These are phyloP conservation scores for Dipteronia sinensis DNA, from an alignment of 345 rosid species.

Conservation along the genomic window DNA sequence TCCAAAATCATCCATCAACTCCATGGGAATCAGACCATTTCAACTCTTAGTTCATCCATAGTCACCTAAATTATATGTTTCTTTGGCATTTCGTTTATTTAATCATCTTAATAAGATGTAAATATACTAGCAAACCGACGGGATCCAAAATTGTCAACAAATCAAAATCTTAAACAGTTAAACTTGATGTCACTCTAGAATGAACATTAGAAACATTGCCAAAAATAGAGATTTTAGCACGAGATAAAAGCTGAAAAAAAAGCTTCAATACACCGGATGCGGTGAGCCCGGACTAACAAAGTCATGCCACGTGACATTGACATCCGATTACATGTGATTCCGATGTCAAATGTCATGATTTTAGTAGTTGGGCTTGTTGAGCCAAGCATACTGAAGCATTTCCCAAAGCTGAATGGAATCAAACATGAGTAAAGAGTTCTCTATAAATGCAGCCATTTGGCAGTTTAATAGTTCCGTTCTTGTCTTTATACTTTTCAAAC, in stretches of 20 bases:
- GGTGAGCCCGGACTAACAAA: no score
- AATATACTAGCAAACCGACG: background rate
- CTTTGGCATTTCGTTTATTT: background rate
- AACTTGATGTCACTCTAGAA: background rate
- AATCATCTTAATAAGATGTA: background rate
- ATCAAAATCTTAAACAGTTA: background rate
- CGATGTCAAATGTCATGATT: background rate
- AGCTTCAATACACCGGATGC: no score
- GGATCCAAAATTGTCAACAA: background rate
- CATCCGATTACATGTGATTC: background rate
- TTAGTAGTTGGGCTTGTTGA: no score
- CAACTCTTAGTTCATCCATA: background rate
- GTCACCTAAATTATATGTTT: background rate
- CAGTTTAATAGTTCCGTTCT: background rate
- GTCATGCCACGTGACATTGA: no score
- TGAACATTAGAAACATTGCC: background rate
- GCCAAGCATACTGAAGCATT: no score
- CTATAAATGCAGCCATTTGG: background rate
- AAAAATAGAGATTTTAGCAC: background rate
- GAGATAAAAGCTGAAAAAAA: background rate
- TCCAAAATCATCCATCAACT: background rate
- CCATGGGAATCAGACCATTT: slow-evolving; percentile 4
- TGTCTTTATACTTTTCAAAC: background rate
- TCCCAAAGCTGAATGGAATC: background rate
- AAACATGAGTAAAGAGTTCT: background rate